These are phyloP conservation scores for Lentinula sp. DNA, from an alignment of 768 basidiomycete genomes.

Conservation along the genomic window DNA sequence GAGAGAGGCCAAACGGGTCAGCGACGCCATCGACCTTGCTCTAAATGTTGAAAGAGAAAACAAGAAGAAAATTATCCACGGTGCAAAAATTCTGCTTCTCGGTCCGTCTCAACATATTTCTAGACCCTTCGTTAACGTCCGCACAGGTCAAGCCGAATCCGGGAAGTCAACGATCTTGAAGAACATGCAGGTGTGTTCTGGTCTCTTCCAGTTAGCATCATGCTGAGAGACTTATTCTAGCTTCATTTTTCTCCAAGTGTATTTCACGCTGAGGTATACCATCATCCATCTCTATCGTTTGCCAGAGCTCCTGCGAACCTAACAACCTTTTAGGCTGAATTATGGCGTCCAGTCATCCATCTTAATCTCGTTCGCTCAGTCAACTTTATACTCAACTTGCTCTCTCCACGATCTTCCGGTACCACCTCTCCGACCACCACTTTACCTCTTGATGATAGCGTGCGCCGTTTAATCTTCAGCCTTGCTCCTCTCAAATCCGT, in stretches of 20 bases:
- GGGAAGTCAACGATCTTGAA: constrained; percentile 66
- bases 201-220: constrained; percentile 9
- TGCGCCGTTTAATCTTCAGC: constrained; percentile 41
- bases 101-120: constrained; percentile 29
- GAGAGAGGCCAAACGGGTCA: constrained; percentile 43
- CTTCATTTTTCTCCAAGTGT: constrained; percentile 54
- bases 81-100: constrained; percentile 49
- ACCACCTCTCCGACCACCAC: not conserved
- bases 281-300: constrained; percentile 4
- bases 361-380: constrained; percentile 60
- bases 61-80: constrained; percentile 27
- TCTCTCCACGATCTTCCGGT: not conserved
- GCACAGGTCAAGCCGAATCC: constrained; percentile 57
- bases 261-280: constrained; percentile 46
- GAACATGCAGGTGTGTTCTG: constrained; percentile 58
- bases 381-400: constrained; percentile 33
- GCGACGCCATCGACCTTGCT: constrained; percentile 50
- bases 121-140: not conserved
- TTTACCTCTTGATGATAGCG: constrained; percentile 22
- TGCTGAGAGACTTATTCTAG: constrained; percentile 32
- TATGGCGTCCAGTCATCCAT: constrained; percentile 64
- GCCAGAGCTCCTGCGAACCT: not conserved
- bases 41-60: constrained; percentile 41
- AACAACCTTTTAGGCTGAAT: constrained; percentile 26
- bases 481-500: constrained; percentile 52